Base-by-base conservation (phyloP, 2,329 filamentous ascomycete genomes). In the Fonsecaea erecta region DNA sequence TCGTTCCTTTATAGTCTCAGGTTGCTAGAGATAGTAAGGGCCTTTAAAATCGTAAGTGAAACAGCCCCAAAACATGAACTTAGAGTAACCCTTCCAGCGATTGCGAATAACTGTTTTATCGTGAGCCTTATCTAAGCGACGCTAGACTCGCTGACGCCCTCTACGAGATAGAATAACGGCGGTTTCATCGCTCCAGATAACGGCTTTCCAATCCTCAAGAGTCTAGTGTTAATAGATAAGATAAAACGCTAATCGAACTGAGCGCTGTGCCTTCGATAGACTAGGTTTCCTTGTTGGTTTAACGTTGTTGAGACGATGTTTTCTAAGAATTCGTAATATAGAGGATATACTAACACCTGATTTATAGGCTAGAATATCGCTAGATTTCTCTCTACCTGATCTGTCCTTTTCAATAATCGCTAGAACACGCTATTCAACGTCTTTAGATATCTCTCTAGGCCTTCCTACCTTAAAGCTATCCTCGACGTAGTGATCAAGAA, bases 51-150 rank as follows among this genome's bases (percentile, higher is more conserved):
- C 32, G 51, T 62, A 62, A 43, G 48, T 37, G 24, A 62, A 62
- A 54, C 59, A 62, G 12, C 59, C 59, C 52, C 60, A 75, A 68
- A 74, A 75, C 55, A 75, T 75, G 46, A 74, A 74, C 59, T 74
- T 68, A 11, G 62, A 68, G 34, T 37, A 34, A 3, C 62, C 62
- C 59, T 69, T 69, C 60, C 52, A 75, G 37, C 63, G 54, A 24
- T 55, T 40, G 6, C 58, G 16, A 30, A 72, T 67, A 62, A 18
- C 55, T 21, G 46, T 70, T 34, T 62, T 43, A 52, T 61, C 11
- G 59, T 60, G 71, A 12, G 37, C 34, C 52, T 73, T 53, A 28
- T 63, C n/a, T 2, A 21, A 1, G 16, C 16, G 59, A n/a, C 60
- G 40, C 59, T 24, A 73, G n/a, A 70, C 35, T 28, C 62, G 24